These are phyloP conservation scores for Gaeumannomyces tritici DNA, from an alignment of 2,329 filamentous ascomycete genomes.

Conservation along the genomic window DNA sequence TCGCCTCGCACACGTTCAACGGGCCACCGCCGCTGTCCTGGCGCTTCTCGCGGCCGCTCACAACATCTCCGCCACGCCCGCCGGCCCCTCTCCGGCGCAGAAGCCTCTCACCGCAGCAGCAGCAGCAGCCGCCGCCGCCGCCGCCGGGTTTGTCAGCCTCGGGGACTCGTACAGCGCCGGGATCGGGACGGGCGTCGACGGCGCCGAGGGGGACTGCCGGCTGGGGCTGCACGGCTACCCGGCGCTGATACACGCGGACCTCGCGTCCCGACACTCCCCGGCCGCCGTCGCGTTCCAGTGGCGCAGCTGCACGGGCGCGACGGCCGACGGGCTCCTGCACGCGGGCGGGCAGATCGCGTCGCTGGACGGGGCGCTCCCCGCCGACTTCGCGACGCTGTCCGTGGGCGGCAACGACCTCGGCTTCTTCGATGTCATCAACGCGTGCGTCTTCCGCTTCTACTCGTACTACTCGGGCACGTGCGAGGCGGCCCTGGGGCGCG, in stretches of 20 bases:
- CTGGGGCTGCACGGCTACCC: constrained; percentile 31
- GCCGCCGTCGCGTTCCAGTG: constrained; percentile 26
- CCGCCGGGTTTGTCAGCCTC: constrained; percentile 27
- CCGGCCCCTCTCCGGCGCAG: constrained; percentile 2
- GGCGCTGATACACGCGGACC: constrained; percentile 27
- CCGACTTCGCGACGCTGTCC: constrained; percentile 35
- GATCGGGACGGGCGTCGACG: constrained; percentile 33
- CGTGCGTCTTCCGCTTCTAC: constrained; percentile 39
- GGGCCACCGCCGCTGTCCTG: not conserved
- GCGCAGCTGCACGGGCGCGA: constrained; percentile 36
- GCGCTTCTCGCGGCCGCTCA: not conserved
- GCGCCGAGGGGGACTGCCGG: constrained; percentile 28
- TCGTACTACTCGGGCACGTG: constrained; percentile 37
- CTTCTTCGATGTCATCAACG: constrained; percentile 40
- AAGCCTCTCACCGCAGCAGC: not conserved
- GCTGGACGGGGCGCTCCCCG: constrained; percentile 23
- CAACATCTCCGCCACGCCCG: not conserved
- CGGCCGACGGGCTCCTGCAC: constrained; percentile 27
- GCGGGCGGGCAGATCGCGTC: constrained; percentile 30
- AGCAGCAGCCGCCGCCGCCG: too few species aligned
- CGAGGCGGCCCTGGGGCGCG: constrained; percentile 25
- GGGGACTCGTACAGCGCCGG: constrained; percentile 36
- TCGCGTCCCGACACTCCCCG: constrained; percentile 13
- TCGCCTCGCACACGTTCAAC: not conserved
- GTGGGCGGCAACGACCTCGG: constrained; percentile 39